Percentiles rank a stretch among this genome's conserved stretches.
Conservation (phyloP, 345 rosid species). For the Camelina hispida region DNA sequence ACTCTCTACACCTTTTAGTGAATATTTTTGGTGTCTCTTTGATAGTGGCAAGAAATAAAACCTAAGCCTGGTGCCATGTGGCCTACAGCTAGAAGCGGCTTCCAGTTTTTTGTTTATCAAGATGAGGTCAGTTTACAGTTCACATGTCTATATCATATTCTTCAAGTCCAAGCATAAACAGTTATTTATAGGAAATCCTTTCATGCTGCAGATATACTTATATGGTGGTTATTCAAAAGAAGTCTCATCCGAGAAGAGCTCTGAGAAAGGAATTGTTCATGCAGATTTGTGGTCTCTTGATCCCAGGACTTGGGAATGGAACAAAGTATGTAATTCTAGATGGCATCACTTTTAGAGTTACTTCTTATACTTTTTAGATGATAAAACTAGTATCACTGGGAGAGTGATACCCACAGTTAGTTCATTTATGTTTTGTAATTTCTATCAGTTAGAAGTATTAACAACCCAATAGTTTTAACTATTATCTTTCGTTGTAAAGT, state of each 20-base stretch:
- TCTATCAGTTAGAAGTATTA: background rate
- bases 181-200: constrained; percentile 13
- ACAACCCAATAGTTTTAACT: background rate
- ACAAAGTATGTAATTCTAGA: constrained; percentile 63
- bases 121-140: constrained; percentile 65
- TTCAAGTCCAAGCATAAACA: constrained; percentile 2
- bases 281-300: constrained; percentile 98
- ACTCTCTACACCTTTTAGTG: constrained; percentile 15
- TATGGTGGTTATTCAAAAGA: constrained; percentile 97
- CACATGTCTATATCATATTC: constrained; percentile 28
- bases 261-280: constrained; percentile 92
- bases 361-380: background rate
- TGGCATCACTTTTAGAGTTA: constrained; percentile 1
- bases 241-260: constrained; percentile 78
- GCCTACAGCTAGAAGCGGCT: constrained; percentile 96
- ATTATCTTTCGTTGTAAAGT: constrained; percentile 4
- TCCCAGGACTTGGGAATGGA: constrained; percentile 99
- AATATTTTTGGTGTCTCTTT: constrained; percentile 41
- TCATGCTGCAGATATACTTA: constrained; percentile 64
- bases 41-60: constrained; percentile 97
- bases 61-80: constrained; percentile 91
- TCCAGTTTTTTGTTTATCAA: constrained; percentile 86
- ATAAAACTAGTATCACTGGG: background rate
- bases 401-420: background rate
- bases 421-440: background rate